Base-by-base conservation (phyloP, 2,329 filamentous ascomycete species). In the Anthostomella pinea region DNA sequence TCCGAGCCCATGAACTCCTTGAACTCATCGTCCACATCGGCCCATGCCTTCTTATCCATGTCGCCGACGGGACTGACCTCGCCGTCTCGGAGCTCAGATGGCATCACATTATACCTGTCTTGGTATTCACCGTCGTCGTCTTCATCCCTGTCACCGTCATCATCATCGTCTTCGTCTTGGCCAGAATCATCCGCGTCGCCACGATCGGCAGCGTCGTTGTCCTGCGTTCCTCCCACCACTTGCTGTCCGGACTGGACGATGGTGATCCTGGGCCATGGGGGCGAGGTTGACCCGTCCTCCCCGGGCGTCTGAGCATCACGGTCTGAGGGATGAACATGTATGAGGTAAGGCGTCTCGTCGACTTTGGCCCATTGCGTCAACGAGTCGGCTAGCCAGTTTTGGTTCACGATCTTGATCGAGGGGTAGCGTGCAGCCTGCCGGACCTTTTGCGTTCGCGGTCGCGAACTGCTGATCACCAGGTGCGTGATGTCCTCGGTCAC, bases 391-490 rank as follows among this genome's bases (percentile, higher is more conserved):
- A 98, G 79, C 93, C 93, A 98, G 53, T 87, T 81, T 35, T 89
- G 85, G 51, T 84, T 89, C 30, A 98, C 93, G 40, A 98, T 95
- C 59, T 89, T 90, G 62, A 97, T 86, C 33, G 80, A 79, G 0
- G 84, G 72, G 37, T 88, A 85, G 46, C 82, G 80, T 10, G 86
- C 83, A 0, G 93, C 93, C 61, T 90, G 84, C 30, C 87, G 83
- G 27, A 97, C 88, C 65, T 98, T 98, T 35, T 87, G 84, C 0
- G 93, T 97, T 15, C 90, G 81, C 20, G 85, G 85, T 16, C 84
- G 73, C 11, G 77, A 72, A 13, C 78, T 79, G 33, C 79, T 83
- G 7, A 85, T 81, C 3, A 90, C 83, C 5, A 90, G 73, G 59
- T 90, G 86, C 0, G 85, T 89, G 10, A 87, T 75, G 36, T 75